Conservation (phyloP, 2,329 filamentous ascomycete species). For the Incumbomyces delicatus region DNA sequence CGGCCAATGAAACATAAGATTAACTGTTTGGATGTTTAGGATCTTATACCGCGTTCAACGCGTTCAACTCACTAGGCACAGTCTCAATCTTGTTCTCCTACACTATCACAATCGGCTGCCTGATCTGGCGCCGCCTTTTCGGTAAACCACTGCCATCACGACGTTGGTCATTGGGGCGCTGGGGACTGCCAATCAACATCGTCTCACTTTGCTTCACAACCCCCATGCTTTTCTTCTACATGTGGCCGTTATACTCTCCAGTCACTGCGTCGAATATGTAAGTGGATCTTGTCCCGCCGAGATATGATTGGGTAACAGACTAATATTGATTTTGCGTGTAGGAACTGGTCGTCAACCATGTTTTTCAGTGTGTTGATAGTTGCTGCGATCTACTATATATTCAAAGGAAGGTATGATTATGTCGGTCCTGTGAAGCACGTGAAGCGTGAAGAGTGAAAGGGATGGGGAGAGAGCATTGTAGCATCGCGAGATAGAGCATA, state of each 20-base stretch:
- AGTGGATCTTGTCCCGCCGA: not conserved
- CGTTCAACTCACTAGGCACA: slow-evolving; percentile 35
- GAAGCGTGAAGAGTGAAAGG: slow-evolving; percentile 18
- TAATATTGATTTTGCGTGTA: slow-evolving; percentile 22
- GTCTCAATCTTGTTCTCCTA: slow-evolving; percentile 42
- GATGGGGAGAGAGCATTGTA: not conserved
- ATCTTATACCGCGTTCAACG: slow-evolving; percentile 15
- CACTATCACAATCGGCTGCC: slow-evolving; percentile 38
- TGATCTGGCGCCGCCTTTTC: slow-evolving; percentile 32
- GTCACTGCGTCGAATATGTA: slow-evolving; percentile 25
- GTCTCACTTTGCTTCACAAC: slow-evolving; percentile 26
- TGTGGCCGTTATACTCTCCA: slow-evolving; percentile 27
- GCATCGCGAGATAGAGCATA: not conserved
- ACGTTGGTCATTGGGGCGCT: slow-evolving; percentile 36
- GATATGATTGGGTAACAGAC: not conserved
- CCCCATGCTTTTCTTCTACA: slow-evolving; percentile 29
- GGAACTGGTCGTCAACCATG: slow-evolving; percentile 31
- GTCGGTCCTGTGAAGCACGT: slow-evolving; percentile 29
- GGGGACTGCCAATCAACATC: slow-evolving; percentile 25
- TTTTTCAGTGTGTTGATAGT: slow-evolving; percentile 35
- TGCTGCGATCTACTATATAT: slow-evolving; percentile 34
- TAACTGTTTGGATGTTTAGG: slow-evolving; percentile 21
- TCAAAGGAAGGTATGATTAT: slow-evolving; percentile 33
- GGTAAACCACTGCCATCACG: slow-evolving; percentile 30
- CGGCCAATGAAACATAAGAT: slow-evolving; percentile 8